A percentile compares a stretch with the other conserved stretches of the same genome.
Conservation (phyloP, 2,329 filamentous ascomycete species). For the Penicillium sp. region DNA sequence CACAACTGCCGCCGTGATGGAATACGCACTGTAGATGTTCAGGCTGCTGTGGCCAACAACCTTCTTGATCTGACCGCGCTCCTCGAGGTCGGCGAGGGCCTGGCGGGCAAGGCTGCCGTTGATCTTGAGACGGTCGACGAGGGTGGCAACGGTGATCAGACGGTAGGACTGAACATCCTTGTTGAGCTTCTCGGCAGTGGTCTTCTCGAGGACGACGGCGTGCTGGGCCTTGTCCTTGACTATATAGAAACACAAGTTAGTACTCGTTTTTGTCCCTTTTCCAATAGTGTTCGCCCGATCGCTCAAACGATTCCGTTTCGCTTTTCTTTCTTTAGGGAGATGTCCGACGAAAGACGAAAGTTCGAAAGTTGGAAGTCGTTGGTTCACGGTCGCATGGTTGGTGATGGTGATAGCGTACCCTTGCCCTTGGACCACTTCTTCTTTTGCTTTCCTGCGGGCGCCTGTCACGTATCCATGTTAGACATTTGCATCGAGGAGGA, state of each 20-base stretch:
- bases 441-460: constrained; percentile 51
- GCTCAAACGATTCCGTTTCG: constrained; percentile 15
- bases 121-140: constrained; percentile 99
- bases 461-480: constrained; percentile 31
- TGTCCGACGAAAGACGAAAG: constrained; percentile 17
- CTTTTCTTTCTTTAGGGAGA: constrained; percentile 6
- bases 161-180: constrained; percentile 99
- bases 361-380: constrained; percentile 20
- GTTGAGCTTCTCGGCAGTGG: constrained; percentile 95
- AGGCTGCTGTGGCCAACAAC: constrained; percentile 94
- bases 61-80: constrained; percentile 98
- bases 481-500: constrained; percentile 5
- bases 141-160: constrained; percentile 95
- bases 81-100: constrained; percentile 89
- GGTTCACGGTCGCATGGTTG: constrained; percentile 21
- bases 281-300: constrained; percentile 10
- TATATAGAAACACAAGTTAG: constrained; percentile 43
- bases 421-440: constrained; percentile 58
- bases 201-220: constrained; percentile 96
- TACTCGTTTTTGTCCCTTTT: constrained; percentile 1
- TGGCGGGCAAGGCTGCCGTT: constrained; percentile 93
- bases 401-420: constrained; percentile 42
- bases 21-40: constrained; percentile 86
- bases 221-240: constrained; percentile 99
- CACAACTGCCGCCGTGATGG: too few species aligned